Conservation (phyloP, 495 filamentous ascomycete species). For the Penicillium mononematosum region DNA sequence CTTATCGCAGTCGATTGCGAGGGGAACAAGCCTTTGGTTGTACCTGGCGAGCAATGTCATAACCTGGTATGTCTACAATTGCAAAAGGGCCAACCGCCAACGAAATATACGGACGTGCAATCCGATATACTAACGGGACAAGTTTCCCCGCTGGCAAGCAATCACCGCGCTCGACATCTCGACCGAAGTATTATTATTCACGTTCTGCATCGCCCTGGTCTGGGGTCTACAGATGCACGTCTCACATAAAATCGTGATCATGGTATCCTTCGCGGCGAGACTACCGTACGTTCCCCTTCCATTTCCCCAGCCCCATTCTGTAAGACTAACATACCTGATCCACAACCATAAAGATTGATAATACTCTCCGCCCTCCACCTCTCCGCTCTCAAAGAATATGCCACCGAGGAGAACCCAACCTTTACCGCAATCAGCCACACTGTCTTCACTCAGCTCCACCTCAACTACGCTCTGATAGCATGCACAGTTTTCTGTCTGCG, state of each 20-base stretch:
- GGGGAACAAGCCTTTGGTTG: neutral
- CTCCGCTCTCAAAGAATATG: neutral
- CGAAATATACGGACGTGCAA: neutral
- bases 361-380: neutral
- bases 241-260: neutral
- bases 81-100: neutral
- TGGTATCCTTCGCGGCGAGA: neutral
- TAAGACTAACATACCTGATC: too few species aligned
- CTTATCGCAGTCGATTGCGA: neutral
- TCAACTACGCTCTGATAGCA: conserved; percentile 33
- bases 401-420: conserved; percentile 17
- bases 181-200: neutral
- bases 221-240: neutral
- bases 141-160: neutral
- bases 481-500: conserved; percentile 11
- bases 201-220: neutral
- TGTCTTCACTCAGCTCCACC: conserved; percentile 35
- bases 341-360: too few species aligned
- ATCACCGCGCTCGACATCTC: neutral
- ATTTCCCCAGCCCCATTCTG: neutral
- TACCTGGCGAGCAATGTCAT: neutral
- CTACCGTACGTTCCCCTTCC: neutral
- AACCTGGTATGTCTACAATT: neutral
- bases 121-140: neutral
- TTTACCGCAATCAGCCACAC: conserved; percentile 28